Percentiles rank a stretch among this genome's conserved stretches.
Evolutionary conservation across 2,329 filamentous ascomycete species (phyloP).

Genomic region (Diplodia mutila): DNA sequence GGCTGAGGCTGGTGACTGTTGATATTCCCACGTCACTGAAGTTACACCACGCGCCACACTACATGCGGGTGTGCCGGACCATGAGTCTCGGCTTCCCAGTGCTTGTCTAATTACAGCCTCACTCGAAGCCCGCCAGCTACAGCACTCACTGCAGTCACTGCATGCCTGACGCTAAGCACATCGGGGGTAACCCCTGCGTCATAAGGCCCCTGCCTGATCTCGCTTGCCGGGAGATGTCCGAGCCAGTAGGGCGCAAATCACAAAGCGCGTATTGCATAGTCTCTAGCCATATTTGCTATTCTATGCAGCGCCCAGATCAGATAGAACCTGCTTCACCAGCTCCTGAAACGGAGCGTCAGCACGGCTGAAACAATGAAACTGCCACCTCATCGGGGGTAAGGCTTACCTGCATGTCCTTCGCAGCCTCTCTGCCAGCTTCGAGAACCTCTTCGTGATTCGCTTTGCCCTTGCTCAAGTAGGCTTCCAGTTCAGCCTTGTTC

Average conservation of each 20-base stretch:
- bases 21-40: neutral
- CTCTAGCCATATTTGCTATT: conserved; percentile 9
- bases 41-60: neutral
- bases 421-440: conserved; percentile 62
- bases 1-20: conserved; percentile 34
- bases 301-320: conserved; percentile 38
- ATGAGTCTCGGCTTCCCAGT: neutral
- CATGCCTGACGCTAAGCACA: conserved; percentile 15
- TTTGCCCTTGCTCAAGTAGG: conserved; percentile 61
- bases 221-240: conserved; percentile 6
- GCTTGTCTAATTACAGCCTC: conserved; percentile 5
- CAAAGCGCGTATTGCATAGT: neutral
- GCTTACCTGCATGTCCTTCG: conserved; percentile 64
- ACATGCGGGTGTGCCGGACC: neutral
- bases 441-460: conserved; percentile 69
- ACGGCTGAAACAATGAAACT: neutral
- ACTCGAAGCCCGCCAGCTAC: neutral
- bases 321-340: conserved; percentile 52
- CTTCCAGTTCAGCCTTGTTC: conserved; percentile 55
- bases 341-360: conserved; percentile 33
- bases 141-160: neutral
- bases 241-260: neutral
- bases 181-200: conserved; percentile 14
- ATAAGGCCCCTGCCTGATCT: neutral
- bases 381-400: neutral